phyloP scores from a whole-genome alignment of 768 basidiomycete species.

The Phlegmacium glaucopus region DNA sequence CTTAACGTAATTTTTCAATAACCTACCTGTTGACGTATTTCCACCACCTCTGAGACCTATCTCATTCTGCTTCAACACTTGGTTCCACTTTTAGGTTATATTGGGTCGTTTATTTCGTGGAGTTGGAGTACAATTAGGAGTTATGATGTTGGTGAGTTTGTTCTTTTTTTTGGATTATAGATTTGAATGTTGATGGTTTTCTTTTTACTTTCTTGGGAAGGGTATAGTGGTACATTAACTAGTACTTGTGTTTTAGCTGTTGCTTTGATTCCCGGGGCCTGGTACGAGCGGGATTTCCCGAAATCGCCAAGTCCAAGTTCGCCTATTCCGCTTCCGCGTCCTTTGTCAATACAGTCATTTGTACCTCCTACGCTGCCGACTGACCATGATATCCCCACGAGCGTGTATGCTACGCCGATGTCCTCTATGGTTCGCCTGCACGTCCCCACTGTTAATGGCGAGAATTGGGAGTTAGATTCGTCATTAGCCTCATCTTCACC shows the following conservation, averaged over 20 bases:
- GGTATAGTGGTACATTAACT: slow-evolving; percentile 70
- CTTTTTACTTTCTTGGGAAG: slow-evolving; percentile 26
- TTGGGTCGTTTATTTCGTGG: slow-evolving; percentile 79
- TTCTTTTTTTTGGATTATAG: too few relatives aligned
- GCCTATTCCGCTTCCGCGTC: slow-evolving; percentile 13
- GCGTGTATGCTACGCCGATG: too few relatives aligned
- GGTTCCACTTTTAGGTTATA: slow-evolving; percentile 68
- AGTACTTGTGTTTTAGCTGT: slow-evolving; percentile 82
- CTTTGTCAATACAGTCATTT: neutral
- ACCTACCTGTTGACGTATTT: slow-evolving; percentile 54
- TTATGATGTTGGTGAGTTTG: slow-evolving; percentile 68
- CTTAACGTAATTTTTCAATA: slow-evolving; percentile 69
- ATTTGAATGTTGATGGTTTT: neutral
- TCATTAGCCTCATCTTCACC: too few relatives aligned
- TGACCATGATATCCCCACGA: neutral
- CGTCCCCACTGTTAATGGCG: too few relatives aligned
- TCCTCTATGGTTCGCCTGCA: too few relatives aligned
- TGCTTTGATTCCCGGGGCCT: slow-evolving; percentile 72
- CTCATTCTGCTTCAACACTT: slow-evolving; percentile 57
- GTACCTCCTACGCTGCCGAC: neutral
- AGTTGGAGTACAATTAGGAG: slow-evolving; percentile 71
- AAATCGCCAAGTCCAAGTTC: slow-evolving; percentile 17
- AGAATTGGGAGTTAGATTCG: too few relatives aligned
- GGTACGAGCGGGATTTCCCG: slow-evolving; percentile 36
- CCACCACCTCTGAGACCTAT: slow-evolving; percentile 58